These are phyloP conservation scores for Metschnikowia drakensbergensis DNA, from an alignment of 805 yeast species.

Conservation along the genomic window DNA sequence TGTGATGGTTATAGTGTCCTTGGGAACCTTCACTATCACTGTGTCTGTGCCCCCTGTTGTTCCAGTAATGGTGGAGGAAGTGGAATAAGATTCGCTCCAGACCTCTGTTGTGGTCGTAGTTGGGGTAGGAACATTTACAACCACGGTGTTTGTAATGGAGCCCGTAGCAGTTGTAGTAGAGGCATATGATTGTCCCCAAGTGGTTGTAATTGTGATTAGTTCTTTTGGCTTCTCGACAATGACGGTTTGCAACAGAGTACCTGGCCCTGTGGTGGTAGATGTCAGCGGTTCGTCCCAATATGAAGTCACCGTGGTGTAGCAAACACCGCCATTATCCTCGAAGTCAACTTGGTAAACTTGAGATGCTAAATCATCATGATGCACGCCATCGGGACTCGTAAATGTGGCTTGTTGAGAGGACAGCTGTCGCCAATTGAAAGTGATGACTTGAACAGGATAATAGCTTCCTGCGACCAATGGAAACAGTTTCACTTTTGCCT, in stretches of 20 bases:
- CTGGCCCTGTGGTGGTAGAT: constrained; percentile 2
- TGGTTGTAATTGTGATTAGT: constrained; percentile 8
- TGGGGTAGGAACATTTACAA: too few relatives aligned
- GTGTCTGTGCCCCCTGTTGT: too few relatives aligned
- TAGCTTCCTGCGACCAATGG: background rate
- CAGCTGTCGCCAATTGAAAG: constrained; percentile 10
- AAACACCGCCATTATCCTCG: background rate
- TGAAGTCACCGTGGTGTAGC: constrained; percentile 7
- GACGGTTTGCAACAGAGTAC: constrained; percentile 4
- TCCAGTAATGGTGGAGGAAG: background rate
- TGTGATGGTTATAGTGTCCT: too few relatives aligned
- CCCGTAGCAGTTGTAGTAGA: background rate
- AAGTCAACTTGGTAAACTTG: constrained; percentile 9
- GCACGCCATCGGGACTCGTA: constrained; percentile 3
- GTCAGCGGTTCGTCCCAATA: constrained; percentile 3
- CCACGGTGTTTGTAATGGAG: too few relatives aligned
- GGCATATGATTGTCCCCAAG: constrained; percentile 10
- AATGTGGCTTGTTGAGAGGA: constrained; percentile 2
- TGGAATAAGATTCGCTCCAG: too few relatives aligned
- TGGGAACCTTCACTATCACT: too few relatives aligned
- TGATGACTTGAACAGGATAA: constrained; percentile 2
- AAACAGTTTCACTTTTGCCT: background rate
- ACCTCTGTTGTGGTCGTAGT: too few relatives aligned
- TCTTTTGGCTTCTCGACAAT: constrained; percentile 12
- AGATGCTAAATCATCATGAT: constrained; percentile 5